phyloP scores from a whole-genome alignment of 208 protist genomes.

The Porcisia deanei region DNA sequence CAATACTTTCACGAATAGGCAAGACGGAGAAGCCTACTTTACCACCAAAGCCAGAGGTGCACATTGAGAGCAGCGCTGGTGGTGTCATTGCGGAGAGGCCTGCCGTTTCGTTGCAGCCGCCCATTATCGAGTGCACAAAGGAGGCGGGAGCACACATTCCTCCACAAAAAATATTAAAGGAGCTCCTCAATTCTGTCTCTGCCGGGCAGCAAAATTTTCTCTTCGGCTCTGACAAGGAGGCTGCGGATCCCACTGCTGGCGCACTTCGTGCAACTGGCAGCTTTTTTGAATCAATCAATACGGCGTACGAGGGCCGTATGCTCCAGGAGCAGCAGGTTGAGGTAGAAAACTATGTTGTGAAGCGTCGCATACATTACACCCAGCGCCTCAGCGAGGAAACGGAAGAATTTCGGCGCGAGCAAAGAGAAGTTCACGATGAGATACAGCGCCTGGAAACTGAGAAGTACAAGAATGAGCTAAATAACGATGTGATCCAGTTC shows the following conservation, averaged over 20 bases:
- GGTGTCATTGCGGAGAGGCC: not conserved
- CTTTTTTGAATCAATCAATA: conserved; percentile 50
- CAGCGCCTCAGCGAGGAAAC: conserved; percentile 51
- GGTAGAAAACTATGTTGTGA: conserved; percentile 33
- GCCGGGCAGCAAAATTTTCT: conserved; percentile 30
- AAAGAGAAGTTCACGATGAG: conserved; percentile 44
- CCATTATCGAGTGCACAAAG: not conserved
- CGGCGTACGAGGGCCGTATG: conserved; percentile 35
- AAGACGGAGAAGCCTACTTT: not conserved
- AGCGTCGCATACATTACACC: conserved; percentile 34
- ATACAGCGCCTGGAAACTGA: conserved; percentile 41
- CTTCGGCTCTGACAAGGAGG: conserved; percentile 22
- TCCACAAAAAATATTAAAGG: conserved; percentile 25
- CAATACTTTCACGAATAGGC: conserved; percentile 1
- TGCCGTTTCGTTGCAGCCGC: not conserved
- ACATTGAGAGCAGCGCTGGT: not conserved
- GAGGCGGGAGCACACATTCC: conserved; percentile 14
- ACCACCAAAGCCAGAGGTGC: not conserved
- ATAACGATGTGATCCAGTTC: conserved; percentile 42
- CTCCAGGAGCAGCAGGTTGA: conserved; percentile 35
- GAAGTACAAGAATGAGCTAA: conserved; percentile 41
- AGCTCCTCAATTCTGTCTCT: conserved; percentile 25
- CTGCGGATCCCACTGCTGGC: conserved; percentile 5
- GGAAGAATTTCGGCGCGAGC: conserved; percentile 52
- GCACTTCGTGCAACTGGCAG: conserved; percentile 27